Percentiles rank a stretch among this genome's conserved stretches.
These are phyloP conservation scores for Cutaneotrichosporon sp. DNA, from an alignment of 1,284 basidiomycete genomes.

Conservation along the genomic window DNA sequence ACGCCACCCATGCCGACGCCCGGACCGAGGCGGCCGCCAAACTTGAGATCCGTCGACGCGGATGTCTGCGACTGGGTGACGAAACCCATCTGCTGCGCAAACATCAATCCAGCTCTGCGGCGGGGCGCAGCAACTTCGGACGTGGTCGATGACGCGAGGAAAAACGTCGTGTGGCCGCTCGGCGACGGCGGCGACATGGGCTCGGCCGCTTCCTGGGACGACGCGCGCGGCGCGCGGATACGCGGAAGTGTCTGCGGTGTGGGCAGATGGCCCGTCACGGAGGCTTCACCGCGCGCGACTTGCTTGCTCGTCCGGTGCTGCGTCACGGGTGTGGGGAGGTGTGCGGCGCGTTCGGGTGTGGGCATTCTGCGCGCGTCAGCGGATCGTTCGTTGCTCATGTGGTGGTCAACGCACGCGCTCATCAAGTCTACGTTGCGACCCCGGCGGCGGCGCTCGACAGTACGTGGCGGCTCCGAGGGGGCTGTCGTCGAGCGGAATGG, in stretches of 20 bases:
- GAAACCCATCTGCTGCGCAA: constrained; percentile 44
- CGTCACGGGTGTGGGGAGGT: constrained; percentile 40
- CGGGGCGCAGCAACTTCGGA: constrained; percentile 16
- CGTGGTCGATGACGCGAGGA: constrained; percentile 21
- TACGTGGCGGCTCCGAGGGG: constrained; percentile 21
- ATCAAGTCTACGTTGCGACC: constrained; percentile 34
- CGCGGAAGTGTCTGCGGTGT: constrained; percentile 55
- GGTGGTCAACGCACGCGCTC: constrained; percentile 14
- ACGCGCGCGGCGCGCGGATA: constrained; percentile 13
- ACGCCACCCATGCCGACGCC: constrained; percentile 43
- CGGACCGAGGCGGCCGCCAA: constrained; percentile 25
- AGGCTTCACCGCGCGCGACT: not conserved
- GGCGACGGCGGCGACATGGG: constrained; percentile 24
- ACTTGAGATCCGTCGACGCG: constrained; percentile 5
- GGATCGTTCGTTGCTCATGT: not conserved
- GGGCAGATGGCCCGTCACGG: constrained; percentile 43
- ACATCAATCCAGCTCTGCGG: constrained; percentile 38
- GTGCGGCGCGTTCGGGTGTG: constrained; percentile 12
- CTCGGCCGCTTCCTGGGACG: not conserved
- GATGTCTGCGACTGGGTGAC: constrained; percentile 4
- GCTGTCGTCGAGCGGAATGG: constrained; percentile 1
- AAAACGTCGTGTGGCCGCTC: constrained; percentile 37
- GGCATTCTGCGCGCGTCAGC: constrained; percentile 9
- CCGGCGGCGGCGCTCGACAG: constrained; percentile 30
- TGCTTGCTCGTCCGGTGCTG: constrained; percentile 17